These are phyloP conservation scores for Anisodus acutangulus DNA, from an alignment of 257 asterid genomes.

Conservation along the genomic window DNA sequence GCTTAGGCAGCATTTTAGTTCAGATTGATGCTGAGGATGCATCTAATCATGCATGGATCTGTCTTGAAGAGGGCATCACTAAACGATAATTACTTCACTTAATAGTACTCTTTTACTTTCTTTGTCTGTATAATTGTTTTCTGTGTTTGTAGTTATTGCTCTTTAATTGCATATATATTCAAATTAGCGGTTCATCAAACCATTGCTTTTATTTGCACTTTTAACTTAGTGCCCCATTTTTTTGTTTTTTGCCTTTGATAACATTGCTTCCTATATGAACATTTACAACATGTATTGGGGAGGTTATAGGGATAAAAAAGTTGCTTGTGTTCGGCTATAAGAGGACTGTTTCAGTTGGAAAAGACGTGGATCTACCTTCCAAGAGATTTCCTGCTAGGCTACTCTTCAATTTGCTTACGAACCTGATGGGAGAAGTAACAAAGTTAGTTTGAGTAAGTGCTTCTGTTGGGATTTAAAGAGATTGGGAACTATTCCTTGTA, in stretches of 20 bases:
- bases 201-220: background rate
- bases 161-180: background rate
- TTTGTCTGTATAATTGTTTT: background rate
- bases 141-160: background rate
- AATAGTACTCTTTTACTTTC: background rate
- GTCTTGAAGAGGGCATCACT: background rate
- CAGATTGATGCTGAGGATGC: background rate
- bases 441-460: background rate
- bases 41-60: background rate
- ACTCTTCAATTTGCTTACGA: background rate
- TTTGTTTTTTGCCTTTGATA: background rate
- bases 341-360: too few relatives aligned
- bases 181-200: background rate
- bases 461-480: background rate
- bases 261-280: background rate
- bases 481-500: background rate
- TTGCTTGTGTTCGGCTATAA: too few relatives aligned
- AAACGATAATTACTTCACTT: background rate
- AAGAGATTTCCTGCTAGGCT: background rate
- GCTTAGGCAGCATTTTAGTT: too few relatives aligned
- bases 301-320: background rate
- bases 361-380: too few relatives aligned
- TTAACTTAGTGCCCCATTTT: background rate
- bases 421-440: background rate
- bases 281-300: background rate